Percentiles rank a stretch among this genome's conserved stretches.
Conservation (phyloP, 345 rosid genomes). For the Hirschfeldia incana region DNA sequence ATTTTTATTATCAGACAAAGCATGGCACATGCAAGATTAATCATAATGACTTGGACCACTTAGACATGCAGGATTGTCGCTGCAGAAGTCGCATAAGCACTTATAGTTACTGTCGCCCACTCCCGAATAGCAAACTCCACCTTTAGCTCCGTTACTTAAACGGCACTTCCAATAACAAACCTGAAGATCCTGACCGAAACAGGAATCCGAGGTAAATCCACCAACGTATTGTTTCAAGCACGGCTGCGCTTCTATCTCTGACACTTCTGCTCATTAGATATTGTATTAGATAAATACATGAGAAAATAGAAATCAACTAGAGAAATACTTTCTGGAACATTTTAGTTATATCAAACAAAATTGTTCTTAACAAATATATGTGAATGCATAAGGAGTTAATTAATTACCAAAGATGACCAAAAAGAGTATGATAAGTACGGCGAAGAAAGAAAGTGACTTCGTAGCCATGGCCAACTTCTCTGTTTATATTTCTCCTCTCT, state of each 20-base stretch:
- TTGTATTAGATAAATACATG: background rate
- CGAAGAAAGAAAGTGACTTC: conserved; percentile 10
- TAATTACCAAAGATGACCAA: conserved; percentile 24
- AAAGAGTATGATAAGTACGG: background rate
- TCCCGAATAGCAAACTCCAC: conserved; percentile 23
- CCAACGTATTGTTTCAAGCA: conserved; percentile 33
- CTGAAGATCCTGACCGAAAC: background rate
- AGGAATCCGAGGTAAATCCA: conserved; percentile 23
- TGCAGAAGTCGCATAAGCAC: conserved; percentile 32
- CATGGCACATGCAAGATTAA: background rate
- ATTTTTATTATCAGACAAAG: background rate
- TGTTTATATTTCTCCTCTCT: background rate
- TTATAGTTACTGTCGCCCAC: background rate
- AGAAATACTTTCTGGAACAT: background rate
- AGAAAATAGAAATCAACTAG: background rate
- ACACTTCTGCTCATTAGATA: conserved; percentile 5
- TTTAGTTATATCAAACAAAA: background rate
- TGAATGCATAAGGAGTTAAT: background rate
- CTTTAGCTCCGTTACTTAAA: conserved; percentile 1
- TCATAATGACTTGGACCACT: background rate
- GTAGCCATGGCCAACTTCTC: background rate
- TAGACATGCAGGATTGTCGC: background rate
- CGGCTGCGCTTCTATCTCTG: conserved; percentile 19
- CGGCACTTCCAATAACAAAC: conserved; percentile 22
- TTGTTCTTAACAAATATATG: background rate